Conservation (phyloP, 208 protist genomes). For the Herpetomonas samuelpessoai region DNA sequence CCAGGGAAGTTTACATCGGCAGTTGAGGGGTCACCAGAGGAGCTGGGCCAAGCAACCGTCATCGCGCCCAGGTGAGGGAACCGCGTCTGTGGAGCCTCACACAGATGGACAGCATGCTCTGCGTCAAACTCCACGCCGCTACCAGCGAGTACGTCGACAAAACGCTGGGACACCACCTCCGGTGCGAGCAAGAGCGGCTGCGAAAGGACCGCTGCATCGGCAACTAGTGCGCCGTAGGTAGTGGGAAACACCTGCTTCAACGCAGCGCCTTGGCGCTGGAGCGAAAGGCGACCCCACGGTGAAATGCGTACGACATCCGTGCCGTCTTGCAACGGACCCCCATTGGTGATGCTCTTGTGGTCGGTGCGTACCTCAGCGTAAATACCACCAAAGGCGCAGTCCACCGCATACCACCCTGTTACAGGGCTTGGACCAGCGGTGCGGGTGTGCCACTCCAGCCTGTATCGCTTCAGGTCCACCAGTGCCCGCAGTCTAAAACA, state of each 20-base stretch:
- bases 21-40: too few species aligned
- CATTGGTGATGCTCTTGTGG: too few species aligned
- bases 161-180: constrained; percentile 32
- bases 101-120: neutral
- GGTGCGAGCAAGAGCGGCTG: constrained; percentile 4
- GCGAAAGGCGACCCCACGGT: constrained; percentile 61
- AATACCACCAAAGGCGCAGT: constrained; percentile 77
- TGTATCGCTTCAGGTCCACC: constrained; percentile 20
- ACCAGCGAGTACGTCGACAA: constrained; percentile 27
- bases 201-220: neutral
- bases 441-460: constrained; percentile 13
- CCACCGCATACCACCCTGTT: constrained; percentile 33
- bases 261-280: constrained; percentile 21
- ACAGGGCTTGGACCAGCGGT: constrained; percentile 9
- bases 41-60: too few species aligned
- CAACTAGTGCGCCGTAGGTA: neutral
- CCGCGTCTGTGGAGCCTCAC: too few species aligned
- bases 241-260: constrained; percentile 10
- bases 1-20: too few species aligned
- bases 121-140: neutral
- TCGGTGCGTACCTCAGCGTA: constrained; percentile 17
- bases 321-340: too few species aligned
- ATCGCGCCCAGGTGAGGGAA: too few species aligned
- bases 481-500: too few species aligned
- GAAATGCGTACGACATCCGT: constrained; percentile 57